Evolutionary conservation across 805 yeast species (phyloP).

Genomic region (Pichia membranifaciens): DNA sequence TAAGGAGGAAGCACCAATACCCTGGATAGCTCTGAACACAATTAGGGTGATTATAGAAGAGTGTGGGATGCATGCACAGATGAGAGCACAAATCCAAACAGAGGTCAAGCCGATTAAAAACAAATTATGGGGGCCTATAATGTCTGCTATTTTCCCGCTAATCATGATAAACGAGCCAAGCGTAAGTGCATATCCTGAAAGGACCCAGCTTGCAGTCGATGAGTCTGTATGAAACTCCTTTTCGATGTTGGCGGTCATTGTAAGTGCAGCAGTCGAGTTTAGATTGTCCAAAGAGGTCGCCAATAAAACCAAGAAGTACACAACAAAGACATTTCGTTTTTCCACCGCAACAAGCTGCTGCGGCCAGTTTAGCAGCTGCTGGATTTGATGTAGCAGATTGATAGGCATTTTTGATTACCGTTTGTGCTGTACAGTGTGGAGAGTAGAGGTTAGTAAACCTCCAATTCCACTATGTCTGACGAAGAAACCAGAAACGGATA

Average conservation of each 20-base stretch:
- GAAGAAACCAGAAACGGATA: too few relatives aligned
- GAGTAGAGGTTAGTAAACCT: too few relatives aligned
- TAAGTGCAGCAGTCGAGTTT: constrained; percentile 24
- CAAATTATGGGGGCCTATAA: constrained; percentile 34
- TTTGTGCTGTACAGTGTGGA: too few relatives aligned
- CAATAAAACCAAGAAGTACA: constrained; percentile 13
- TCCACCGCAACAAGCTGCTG: constrained; percentile 14
- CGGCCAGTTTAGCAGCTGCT: background rate
- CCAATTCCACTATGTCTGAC: too few relatives aligned
- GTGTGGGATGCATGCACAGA: constrained; percentile 32
- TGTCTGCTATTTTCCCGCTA: constrained; percentile 38
- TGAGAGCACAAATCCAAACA: constrained; percentile 25
- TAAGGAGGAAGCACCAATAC: constrained; percentile 37
- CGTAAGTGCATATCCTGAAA: constrained; percentile 40
- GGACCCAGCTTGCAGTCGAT: constrained; percentile 36
- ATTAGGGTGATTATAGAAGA: constrained; percentile 33
- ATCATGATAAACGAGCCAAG: constrained; percentile 40
- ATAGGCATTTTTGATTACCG: too few relatives aligned
- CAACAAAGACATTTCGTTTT: constrained; percentile 16
- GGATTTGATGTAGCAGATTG: too few relatives aligned
- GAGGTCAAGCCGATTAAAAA: constrained; percentile 20
- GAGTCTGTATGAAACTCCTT: constrained; percentile 33
- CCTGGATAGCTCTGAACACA: constrained; percentile 41
- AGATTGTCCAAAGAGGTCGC: constrained; percentile 23
- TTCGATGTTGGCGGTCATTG: constrained; percentile 25